phyloP scores from a whole-genome alignment of 2,329 filamentous ascomycete species.

The Aspergillus flavus region DNA sequence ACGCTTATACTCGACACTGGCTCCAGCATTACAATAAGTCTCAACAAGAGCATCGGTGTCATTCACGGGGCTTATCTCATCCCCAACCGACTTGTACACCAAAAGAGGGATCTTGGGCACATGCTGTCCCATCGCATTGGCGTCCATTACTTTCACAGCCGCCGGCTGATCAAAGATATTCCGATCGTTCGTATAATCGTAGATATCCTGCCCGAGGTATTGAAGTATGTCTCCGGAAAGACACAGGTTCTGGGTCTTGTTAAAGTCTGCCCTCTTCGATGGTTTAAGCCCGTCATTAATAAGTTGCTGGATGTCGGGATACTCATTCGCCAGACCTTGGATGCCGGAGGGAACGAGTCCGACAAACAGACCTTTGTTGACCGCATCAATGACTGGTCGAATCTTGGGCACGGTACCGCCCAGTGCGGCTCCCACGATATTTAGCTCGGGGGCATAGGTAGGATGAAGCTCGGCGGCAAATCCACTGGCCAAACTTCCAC shows the following conservation, averaged over 20 bases:
- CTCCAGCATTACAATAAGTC: constrained; percentile 46
- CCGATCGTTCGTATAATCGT: constrained; percentile 21
- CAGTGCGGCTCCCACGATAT: constrained; percentile 52
- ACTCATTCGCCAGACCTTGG: constrained; percentile 31
- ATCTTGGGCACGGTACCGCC: constrained; percentile 53
- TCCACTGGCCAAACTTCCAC: constrained; percentile 47
- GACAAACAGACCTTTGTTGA: constrained; percentile 36
- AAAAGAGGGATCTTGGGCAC: constrained; percentile 52
- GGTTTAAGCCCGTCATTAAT: constrained; percentile 21
- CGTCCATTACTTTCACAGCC: constrained; percentile 19
- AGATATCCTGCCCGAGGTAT: constrained; percentile 26
- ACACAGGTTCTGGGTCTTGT: constrained; percentile 24
- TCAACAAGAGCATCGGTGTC: constrained; percentile 50
- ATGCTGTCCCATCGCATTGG: constrained; percentile 40
- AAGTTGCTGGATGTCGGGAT: constrained; percentile 22
- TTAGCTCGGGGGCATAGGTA: constrained; percentile 20
- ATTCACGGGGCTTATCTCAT: constrained; percentile 48
- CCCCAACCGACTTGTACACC: constrained; percentile 53
- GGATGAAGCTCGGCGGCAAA: constrained; percentile 22
- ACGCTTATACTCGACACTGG: constrained; percentile 48
- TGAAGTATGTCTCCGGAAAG: constrained; percentile 22
- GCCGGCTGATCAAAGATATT: constrained; percentile 19
- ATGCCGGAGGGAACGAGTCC: constrained; percentile 40
- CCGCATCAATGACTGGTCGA: constrained; percentile 36
- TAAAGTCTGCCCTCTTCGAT: constrained; percentile 22